Conservation (phyloP, 2,329 filamentous ascomycete genomes). For the Microsporum canis region DNA sequence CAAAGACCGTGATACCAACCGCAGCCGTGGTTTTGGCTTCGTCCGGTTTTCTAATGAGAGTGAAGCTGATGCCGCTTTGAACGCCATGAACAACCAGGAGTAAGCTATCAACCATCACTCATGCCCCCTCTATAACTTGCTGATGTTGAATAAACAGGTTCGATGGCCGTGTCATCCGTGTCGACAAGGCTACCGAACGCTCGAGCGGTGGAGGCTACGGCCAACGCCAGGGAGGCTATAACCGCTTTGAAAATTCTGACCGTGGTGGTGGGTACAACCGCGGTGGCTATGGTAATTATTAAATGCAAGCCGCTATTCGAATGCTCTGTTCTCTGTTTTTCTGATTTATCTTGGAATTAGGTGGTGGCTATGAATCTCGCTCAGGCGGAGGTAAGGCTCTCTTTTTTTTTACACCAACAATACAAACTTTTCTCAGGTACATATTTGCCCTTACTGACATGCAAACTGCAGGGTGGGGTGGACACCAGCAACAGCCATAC, state of each 20-base stretch:
- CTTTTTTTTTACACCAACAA: neutral
- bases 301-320: neutral
- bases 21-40: conserved; percentile 95
- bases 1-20: conserved; percentile 91
- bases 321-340: neutral
- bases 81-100: conserved; percentile 49
- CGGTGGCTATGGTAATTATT: conserved; percentile 24
- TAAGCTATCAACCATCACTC: conserved; percentile 38
- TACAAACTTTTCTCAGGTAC: neutral
- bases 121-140: neutral
- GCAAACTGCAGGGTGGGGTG: conserved; percentile 9
- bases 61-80: conserved; percentile 35
- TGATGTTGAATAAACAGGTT: conserved; percentile 50
- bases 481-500: conserved; percentile 8
- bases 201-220: conserved; percentile 35
- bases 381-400: conserved; percentile 21
- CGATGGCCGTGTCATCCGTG: conserved; percentile 85
- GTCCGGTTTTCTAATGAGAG: conserved; percentile 59
- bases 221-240: conserved; percentile 25
- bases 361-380: conserved; percentile 19
- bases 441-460: neutral
- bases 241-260: conserved; percentile 29
- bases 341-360: neutral
- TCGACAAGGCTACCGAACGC: conserved; percentile 87
- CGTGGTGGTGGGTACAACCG: conserved; percentile 19